These are phyloP conservation scores for Nicotiana noctiflora DNA, from an alignment of 257 asterid species.

Conservation along the genomic window DNA sequence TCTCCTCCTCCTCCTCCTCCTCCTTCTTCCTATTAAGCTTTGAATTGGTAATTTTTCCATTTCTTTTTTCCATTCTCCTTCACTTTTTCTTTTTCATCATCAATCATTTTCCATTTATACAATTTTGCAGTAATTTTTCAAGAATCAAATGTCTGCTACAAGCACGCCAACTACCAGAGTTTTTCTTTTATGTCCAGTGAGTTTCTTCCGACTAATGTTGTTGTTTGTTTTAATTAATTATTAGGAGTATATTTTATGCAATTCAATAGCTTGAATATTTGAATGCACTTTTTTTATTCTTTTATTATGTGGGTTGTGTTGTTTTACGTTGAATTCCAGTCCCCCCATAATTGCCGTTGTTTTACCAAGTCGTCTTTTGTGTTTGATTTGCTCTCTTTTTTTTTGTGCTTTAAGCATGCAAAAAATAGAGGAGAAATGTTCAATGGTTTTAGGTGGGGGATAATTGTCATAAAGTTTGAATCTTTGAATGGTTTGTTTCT, in stretches of 20 bases:
- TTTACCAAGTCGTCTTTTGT: slow-evolving; percentile 31
- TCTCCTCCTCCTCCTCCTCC: background rate
- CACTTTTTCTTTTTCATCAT: background rate
- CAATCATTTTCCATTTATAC: background rate
- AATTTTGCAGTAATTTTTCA: slow-evolving; percentile 9
- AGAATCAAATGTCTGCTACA: slow-evolving; percentile 38
- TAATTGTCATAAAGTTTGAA: slow-evolving; percentile 11
- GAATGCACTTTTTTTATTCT: slow-evolving; percentile 23
- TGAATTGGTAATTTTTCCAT: background rate
- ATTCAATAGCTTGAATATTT: slow-evolving; percentile 12
- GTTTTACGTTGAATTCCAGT: slow-evolving; percentile 11
- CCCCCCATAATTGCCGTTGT: slow-evolving; percentile 20
- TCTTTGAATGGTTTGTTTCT: slow-evolving; percentile 20
- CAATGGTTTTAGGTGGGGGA: slow-evolving; percentile 45
- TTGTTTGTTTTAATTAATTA: background rate
- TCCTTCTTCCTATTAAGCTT: background rate
- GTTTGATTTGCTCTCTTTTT: slow-evolving; percentile 30
- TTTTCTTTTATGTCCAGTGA: slow-evolving; percentile 14
- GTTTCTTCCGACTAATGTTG: background rate
- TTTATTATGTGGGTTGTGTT: background rate
- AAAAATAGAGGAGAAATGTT: slow-evolving; percentile 20
- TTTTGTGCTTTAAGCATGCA: slow-evolving; percentile 9
- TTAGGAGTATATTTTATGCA: background rate
- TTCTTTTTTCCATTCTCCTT: background rate
- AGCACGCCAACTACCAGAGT: slow-evolving; percentile 21